phyloP scores from a whole-genome alignment of 2,329 filamentous ascomycete species.

The Aspergillus luchuensis region DNA sequence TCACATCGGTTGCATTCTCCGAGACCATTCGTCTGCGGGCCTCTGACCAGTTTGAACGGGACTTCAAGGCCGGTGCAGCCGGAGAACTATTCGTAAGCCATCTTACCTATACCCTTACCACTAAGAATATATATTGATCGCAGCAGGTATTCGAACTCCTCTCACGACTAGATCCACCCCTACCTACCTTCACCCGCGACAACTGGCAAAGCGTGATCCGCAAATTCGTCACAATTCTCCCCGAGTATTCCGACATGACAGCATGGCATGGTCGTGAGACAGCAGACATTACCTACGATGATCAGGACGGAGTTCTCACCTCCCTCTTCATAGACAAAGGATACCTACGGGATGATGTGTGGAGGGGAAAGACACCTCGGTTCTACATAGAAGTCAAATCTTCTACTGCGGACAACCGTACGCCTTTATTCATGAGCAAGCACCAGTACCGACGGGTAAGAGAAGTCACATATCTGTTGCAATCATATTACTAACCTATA shows the following conservation, averaged over 20 bases:
- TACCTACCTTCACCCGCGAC: conserved; percentile 34
- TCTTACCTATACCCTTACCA: conserved; percentile 15
- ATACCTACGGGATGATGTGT: conserved; percentile 11
- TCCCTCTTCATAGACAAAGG: conserved; percentile 12
- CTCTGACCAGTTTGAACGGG: conserved; percentile 10
- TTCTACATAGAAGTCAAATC: conserved; percentile 58
- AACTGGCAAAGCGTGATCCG: conserved; percentile 57
- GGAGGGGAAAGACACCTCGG: conserved; percentile 32
- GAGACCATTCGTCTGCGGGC: conserved; percentile 5
- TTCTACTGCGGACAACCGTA: conserved; percentile 42
- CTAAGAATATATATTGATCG: neutral
- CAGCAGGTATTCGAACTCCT: conserved; percentile 16
- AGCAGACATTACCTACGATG: conserved; percentile 51
- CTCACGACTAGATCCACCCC: neutral
- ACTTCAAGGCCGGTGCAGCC: conserved; percentile 11
- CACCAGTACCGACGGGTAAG: conserved; percentile 48
- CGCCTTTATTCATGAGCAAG: conserved; percentile 53
- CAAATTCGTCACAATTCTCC: conserved; percentile 41
- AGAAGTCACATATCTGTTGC: conserved; percentile 6
- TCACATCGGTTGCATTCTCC: neutral
- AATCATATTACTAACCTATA: neutral
- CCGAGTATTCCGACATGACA: conserved; percentile 44
- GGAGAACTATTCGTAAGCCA: conserved; percentile 17
- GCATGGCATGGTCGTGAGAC: conserved; percentile 49
- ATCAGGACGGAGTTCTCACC: conserved; percentile 11